These are phyloP conservation scores for Cyclotella atomus DNA, from an alignment of 108 stramenopile genomes.

Conservation along the genomic window DNA sequence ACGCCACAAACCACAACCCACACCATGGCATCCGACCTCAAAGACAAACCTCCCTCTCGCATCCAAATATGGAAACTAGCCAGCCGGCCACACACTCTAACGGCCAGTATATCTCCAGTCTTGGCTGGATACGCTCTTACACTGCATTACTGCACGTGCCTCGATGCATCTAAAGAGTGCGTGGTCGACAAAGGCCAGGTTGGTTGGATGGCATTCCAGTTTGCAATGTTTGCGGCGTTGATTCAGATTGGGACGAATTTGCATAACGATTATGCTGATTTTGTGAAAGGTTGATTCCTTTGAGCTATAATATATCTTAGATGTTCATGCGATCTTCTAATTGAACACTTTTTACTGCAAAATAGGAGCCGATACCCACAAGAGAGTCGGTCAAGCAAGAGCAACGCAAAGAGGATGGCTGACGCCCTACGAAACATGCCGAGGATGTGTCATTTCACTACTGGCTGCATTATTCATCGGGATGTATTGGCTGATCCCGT, in stretches of 20 bases:
- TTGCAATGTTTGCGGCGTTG: slow-evolving; percentile 48
- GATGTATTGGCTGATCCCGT: slow-evolving; percentile 47
- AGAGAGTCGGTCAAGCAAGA: slow-evolving; percentile 87
- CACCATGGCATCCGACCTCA: slow-evolving; percentile 2
- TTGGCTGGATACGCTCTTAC: slow-evolving; percentile 62
- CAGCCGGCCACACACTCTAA: slow-evolving; percentile 89
- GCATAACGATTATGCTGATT: slow-evolving; percentile 94
- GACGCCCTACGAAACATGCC: slow-evolving; percentile 71
- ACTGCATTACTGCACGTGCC: slow-evolving; percentile 10
- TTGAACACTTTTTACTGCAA: background rate
- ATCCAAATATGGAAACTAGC: slow-evolving; percentile 84
- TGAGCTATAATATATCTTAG: background rate
- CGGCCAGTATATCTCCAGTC: slow-evolving; percentile 77
- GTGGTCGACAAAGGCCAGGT: background rate
- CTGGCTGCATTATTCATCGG: slow-evolving; percentile 56
- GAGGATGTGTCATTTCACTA: slow-evolving; percentile 61
- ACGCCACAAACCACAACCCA: background rate
- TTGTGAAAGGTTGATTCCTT: slow-evolving; percentile 54
- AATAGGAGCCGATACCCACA: slow-evolving; percentile 75
- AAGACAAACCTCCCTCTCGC: slow-evolving; percentile 53
- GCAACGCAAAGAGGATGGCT: slow-evolving; percentile 93
- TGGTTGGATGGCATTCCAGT: slow-evolving; percentile 26
- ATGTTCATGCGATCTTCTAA: background rate
- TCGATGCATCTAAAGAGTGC: background rate
- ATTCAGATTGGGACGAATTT: slow-evolving; percentile 89